Evolutionary conservation across 2,329 filamentous ascomycete genomes (phyloP).

Genomic region (Aspergillus sp.): DNA sequence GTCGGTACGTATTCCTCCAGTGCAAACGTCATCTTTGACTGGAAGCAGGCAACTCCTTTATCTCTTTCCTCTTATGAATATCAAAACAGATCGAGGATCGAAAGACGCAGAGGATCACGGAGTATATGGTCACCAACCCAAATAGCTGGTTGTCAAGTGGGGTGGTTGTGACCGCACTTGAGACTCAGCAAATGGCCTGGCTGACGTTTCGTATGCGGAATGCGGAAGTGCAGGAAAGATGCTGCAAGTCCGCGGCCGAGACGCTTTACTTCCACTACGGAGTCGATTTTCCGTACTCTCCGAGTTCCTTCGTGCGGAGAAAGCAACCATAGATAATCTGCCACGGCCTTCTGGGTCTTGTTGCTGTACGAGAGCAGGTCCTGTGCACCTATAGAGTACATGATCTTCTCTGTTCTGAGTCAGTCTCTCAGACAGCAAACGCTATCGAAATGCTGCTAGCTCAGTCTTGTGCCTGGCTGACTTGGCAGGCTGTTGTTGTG

Average conservation of each 20-base stretch:
- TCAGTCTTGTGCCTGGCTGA: background rate
- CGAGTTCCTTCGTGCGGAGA: background rate
- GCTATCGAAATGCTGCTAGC: background rate
- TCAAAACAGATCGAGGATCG: too few relatives aligned
- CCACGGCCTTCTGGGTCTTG: background rate
- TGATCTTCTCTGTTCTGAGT: background rate
- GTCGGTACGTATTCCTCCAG: background rate
- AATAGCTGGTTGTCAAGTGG: background rate
- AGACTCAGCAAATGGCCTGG: background rate
- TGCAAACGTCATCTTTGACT: slow-evolving; percentile 6
- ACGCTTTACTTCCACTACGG: background rate
- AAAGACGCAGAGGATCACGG: background rate
- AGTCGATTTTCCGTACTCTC: background rate
- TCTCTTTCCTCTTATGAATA: too few relatives aligned
- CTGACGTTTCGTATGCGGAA: background rate
- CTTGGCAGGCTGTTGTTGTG: background rate
- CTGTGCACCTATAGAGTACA: background rate
- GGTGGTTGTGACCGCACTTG: background rate
- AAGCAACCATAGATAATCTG: background rate
- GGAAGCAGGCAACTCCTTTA: background rate
- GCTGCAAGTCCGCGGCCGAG: background rate
- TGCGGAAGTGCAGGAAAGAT: background rate
- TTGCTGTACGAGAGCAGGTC: background rate
- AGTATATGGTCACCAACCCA: background rate
- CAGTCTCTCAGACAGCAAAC: background rate